phyloP scores from a whole-genome alignment of 768 basidiomycete species.

The Termitomyces sp. region DNA sequence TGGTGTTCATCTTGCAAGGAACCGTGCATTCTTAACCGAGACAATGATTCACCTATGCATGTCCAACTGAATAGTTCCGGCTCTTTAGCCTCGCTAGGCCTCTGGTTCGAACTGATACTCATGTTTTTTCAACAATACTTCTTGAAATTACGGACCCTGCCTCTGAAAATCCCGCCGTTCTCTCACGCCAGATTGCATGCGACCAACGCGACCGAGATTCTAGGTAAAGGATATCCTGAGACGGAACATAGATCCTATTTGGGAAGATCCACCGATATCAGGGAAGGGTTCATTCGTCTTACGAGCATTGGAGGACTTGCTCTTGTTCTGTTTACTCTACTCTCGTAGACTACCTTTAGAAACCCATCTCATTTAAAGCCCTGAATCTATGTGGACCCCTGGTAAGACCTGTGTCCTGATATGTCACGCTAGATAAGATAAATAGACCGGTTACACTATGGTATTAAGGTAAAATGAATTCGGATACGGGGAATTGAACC shows the following conservation, averaged over 20 bases:
- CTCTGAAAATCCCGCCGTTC: not conserved
- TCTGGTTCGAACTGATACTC: not conserved
- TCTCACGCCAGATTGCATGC: not conserved
- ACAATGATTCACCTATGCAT: not conserved
- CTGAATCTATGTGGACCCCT: too few species aligned
- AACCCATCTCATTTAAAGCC: too few species aligned
- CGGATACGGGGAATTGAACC: too few species aligned
- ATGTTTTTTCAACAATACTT: not conserved
- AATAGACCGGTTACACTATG: too few species aligned
- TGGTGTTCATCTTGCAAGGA: conserved; percentile 10
- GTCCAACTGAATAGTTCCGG: not conserved
- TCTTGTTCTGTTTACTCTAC: conserved; percentile 8
- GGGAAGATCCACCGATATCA: not conserved
- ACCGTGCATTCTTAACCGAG: not conserved
- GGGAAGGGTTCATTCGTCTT: conserved; percentile 9
- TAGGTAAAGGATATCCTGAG: conserved; percentile 6
- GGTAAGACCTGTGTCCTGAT: too few species aligned
- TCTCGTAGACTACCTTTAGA: too few species aligned
- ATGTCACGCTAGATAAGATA: too few species aligned
- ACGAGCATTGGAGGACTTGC: conserved; percentile 14
- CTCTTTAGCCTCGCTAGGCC: not conserved
- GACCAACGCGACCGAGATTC: not conserved
- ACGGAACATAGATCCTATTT: not conserved
- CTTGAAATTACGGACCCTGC: not conserved
- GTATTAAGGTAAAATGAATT: too few species aligned